Evolutionary conservation across 192 early-diverging fungal species (phyloP).

Genomic region (Podila epicladia): DNA sequence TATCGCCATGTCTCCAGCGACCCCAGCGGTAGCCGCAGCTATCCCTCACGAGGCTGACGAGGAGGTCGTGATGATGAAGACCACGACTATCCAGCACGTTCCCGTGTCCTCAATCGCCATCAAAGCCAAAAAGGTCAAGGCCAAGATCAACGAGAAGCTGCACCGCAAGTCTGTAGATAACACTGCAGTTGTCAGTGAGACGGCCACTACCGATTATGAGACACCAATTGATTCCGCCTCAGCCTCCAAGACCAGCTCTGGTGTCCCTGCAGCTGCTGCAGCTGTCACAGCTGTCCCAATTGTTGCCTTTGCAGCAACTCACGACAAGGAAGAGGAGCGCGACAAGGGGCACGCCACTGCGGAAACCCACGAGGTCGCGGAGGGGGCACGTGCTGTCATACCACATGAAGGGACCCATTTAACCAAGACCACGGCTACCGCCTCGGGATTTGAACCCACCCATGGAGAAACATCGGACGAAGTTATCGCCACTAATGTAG

Average conservation of each 20-base stretch:
- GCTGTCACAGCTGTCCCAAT: background rate
- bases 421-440: background rate
- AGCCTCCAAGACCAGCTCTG: background rate
- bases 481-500: background rate
- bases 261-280: background rate
- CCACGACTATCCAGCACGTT: background rate
- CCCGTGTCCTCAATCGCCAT: background rate
- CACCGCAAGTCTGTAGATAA: background rate
- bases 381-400: background rate
- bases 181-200: background rate
- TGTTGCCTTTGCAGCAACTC: background rate
- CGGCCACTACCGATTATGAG: background rate
- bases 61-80: slow-evolving; percentile 3
- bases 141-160: background rate
- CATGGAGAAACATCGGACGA: background rate
- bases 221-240: background rate
- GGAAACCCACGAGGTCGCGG: background rate
- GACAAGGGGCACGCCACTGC: background rate
- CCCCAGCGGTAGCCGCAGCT: background rate
- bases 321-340: background rate
- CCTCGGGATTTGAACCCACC: background rate
- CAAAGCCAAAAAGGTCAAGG: background rate
- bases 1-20: background rate
- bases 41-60: background rate
- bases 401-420: background rate